A percentile compares a stretch with the other conserved stretches of the same genome.
Evolutionary conservation across 768 basidiomycete species (phyloP).

Genomic region (Boletales sp.): DNA sequence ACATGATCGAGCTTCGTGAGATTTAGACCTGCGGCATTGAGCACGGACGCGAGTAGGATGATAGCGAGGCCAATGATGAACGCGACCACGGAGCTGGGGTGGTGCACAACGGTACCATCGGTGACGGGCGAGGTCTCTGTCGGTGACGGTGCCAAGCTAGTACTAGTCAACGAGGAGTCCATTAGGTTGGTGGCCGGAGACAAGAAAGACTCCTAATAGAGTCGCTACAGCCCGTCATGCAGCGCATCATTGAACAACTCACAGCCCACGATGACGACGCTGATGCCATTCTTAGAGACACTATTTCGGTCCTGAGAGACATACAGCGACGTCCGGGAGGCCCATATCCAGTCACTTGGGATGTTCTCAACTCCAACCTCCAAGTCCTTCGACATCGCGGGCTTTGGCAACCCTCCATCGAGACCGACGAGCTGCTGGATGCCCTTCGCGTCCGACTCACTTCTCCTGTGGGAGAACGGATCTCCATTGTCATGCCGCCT

Average conservation of each 20-base stretch:
- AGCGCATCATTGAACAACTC: conserved; percentile 27
- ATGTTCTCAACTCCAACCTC: conserved; percentile 18
- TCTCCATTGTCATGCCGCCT: conserved; percentile 17
- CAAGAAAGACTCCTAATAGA: conserved; percentile 17
- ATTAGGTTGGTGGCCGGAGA: conserved; percentile 12
- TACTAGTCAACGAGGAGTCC: conserved; percentile 17
- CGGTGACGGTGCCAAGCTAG: conserved; percentile 12
- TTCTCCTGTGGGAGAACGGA: conserved; percentile 1
- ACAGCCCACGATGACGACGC: conserved; percentile 8
- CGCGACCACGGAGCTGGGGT: conserved; percentile 56
- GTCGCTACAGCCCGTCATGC: conserved; percentile 14
- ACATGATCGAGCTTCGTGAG: conserved; percentile 93
- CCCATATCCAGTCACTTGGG: conserved; percentile 21
- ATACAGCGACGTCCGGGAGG: conserved; percentile 21
- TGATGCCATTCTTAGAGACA: conserved; percentile 19
- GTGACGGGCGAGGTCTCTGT: conserved; percentile 12
- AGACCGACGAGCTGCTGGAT: conserved; percentile 27
- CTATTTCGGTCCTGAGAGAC: conserved; percentile 14
- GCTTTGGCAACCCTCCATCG: conserved; percentile 22
- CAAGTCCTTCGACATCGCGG: conserved; percentile 20
- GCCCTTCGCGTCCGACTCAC: conserved; percentile 17
- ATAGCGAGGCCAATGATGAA: conserved; percentile 88
- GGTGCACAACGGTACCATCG: conserved; percentile 31
- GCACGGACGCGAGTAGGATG: conserved; percentile 76
- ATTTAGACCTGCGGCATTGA: conserved; percentile 92